A percentile compares a stretch with the other conserved stretches of the same genome.
Conservation (phyloP, 2,329 filamentous ascomycete species). For the Pseudogymnoascus sp. region DNA sequence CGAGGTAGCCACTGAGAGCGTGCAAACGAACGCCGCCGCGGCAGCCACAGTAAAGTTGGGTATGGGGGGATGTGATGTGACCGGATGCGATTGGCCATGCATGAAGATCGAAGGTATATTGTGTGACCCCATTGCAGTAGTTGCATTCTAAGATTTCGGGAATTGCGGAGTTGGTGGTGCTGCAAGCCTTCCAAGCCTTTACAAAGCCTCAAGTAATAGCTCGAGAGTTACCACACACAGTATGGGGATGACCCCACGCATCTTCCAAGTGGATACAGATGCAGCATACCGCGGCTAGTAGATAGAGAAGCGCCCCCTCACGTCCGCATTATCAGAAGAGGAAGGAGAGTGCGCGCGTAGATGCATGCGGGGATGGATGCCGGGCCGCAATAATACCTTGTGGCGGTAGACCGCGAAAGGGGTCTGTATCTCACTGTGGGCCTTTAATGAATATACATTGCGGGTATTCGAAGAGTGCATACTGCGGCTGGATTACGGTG, state of each 20-base stretch:
- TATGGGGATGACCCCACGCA: not conserved
- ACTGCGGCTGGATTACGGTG: not conserved
- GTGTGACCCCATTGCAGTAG: not conserved
- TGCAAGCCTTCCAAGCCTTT: not conserved
- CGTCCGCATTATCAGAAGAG: not conserved
- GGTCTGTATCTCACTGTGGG: not conserved
- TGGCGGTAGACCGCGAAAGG: not conserved
- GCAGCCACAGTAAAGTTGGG: not conserved
- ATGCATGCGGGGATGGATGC: not conserved
- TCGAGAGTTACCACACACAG: not conserved
- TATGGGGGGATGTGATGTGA: not conserved
- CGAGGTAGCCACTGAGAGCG: not conserved
- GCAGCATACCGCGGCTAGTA: not conserved
- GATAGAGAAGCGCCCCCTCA: constrained; percentile 2
- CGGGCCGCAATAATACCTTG: not conserved
- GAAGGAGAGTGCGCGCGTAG: not conserved
- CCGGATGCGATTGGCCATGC: not conserved
- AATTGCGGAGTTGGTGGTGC: not conserved
- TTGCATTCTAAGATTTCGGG: not conserved
- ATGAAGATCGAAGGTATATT: not conserved
- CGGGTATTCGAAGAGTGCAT: not conserved
- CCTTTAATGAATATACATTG: not conserved
- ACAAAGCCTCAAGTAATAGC: not conserved
- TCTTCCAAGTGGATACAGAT: not conserved
- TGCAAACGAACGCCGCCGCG: constrained; percentile 1